Evolutionary conservation across 352 stramenopile species (phyloP), one percentile per base, ranked within the genome.

Genomic region (Phytophthora megakarya): DNA sequence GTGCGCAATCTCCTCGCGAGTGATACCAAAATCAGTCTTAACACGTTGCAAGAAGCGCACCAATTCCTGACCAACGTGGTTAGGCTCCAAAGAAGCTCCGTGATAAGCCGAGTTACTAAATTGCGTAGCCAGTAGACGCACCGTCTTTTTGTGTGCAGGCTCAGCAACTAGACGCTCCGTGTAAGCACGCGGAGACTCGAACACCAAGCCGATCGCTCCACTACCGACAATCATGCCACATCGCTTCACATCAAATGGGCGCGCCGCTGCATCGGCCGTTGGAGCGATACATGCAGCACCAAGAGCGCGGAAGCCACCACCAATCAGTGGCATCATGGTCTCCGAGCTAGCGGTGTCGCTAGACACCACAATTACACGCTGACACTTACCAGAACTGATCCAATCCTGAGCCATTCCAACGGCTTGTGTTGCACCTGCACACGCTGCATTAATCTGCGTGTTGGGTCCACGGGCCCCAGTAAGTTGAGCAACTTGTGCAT

Each of bases 71-170:
- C 84, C 85, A 61, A 99, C 97, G 72, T 99, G 96, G 21, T 93
- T 84, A 13, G 90, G 79, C 74, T 98, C 93, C 68, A 99, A 76
- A 18, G 95, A 88, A 30, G 96, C 97, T 39, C 97, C 97, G 66
- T 99, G 97, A 67, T 91, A 98, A 12, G 97, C 97, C 16, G 92
- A 98, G 74, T 99, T 99, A 49, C 84, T 97, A 59, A 96, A 98
- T 60, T 98, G 92, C 25, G 95, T 97, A n/a, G 84, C 81, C 26
- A 99, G 77, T 21, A 99, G 75, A 38, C 88, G 79, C 49, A 97
- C 88, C 25, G 21, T 55, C 51, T 65, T 71, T 15, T 67, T 40
- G 15, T 26, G 40, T 7, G 42, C 1, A 16, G 19, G 10, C 12
- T 49, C 43, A 25, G 13, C 18, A 11, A 51, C 25, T 16, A 21